Base-by-base conservation (phyloP, 2,329 filamentous ascomycete genomes). In the Aphanocladium album region DNA sequence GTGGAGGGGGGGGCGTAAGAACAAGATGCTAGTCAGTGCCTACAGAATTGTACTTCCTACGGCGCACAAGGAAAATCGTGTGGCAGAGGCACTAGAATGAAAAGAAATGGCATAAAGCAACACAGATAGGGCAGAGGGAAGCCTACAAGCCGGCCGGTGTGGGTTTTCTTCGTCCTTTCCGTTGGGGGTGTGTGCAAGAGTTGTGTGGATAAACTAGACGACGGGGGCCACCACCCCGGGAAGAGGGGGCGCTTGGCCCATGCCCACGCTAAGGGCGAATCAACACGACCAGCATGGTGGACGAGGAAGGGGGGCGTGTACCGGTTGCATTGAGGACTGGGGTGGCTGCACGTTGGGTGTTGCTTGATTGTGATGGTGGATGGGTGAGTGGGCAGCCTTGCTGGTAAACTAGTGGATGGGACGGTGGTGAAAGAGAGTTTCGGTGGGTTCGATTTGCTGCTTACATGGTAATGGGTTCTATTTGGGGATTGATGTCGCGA, bases 21-120 rank as follows among this genome's bases (percentile, higher is more conserved):
- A 54, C 39, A 33, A 56, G 59, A 61, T 61, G 52, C 59, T 57
- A 61, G 52, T 61, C 47, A 57, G 60, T 57, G 51, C 43, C 56
- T 43, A 49, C 19, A 55, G 39, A 51, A 59, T 51, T 51, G 56
- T 35, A 51, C 45, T 52, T 51, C 30, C 30, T 30, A 30, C 50
- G 56, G 46, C 16, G n/a, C 30, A 47, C 27, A 27, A 47, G 30
- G 33, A 16, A 49, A 39, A 43, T 4, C 19, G 27, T 41, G 37
- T 37, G 17, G 17, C 14, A 21, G 25, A 19, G 41, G 45, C 12
- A 33, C 39, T 25, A 21, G 23, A 19, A 30, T n/a, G 33, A 27
- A 37, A 30, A 46, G 37, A 43, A 59, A 53, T 12, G 19, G 37
- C n/a, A 39, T 23, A 59, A 23, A 37, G 17, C 37, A 53, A 59